phyloP scores from a whole-genome alignment of 768 basidiomycete genomes.

The Trametes villosa region DNA sequence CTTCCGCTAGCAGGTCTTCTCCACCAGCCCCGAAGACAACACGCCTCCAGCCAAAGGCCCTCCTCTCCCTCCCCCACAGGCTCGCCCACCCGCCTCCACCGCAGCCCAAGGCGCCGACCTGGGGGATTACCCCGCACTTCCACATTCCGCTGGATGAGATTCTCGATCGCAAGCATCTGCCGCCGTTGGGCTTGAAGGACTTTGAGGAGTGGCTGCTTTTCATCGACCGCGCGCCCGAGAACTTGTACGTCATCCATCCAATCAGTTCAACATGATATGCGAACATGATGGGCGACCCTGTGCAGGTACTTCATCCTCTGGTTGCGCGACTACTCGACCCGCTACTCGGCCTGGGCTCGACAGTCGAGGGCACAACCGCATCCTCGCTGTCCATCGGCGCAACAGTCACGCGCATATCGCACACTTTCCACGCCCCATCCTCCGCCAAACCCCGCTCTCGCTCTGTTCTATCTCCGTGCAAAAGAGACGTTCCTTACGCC shows the following conservation, averaged over 20 bases:
- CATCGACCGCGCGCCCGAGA: constrained; percentile 76
- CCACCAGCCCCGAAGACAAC: constrained; percentile 33
- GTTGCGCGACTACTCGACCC: constrained; percentile 71
- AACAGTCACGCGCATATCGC: constrained; percentile 21
- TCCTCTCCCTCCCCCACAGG: constrained; percentile 43
- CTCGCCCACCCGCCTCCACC: constrained; percentile 25
- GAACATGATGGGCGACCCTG: constrained; percentile 11
- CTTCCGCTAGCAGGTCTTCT: constrained; percentile 15
- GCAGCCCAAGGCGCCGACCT: constrained; percentile 17
- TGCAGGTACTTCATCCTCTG: constrained; percentile 79
- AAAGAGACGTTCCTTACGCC: constrained; percentile 84
- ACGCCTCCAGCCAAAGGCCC: constrained; percentile 37
- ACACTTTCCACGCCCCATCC: constrained; percentile 15
- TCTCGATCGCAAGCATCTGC: constrained; percentile 74
- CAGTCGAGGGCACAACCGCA: constrained; percentile 32
- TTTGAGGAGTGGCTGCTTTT: constrained; percentile 78
- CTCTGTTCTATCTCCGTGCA: constrained; percentile 78
- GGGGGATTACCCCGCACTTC: constrained; percentile 63
- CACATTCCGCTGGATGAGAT: constrained; percentile 75
- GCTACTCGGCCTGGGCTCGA: constrained; percentile 47
- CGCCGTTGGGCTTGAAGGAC: constrained; percentile 67
- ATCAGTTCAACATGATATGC: constrained; percentile 6
- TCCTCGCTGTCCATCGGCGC: constrained; percentile 26
- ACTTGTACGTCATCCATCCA: constrained; percentile 55
- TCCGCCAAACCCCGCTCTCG: constrained; percentile 45